Conservation (phyloP, 176 grass and related monocot species). For the Aegilops sharonensis region DNA sequence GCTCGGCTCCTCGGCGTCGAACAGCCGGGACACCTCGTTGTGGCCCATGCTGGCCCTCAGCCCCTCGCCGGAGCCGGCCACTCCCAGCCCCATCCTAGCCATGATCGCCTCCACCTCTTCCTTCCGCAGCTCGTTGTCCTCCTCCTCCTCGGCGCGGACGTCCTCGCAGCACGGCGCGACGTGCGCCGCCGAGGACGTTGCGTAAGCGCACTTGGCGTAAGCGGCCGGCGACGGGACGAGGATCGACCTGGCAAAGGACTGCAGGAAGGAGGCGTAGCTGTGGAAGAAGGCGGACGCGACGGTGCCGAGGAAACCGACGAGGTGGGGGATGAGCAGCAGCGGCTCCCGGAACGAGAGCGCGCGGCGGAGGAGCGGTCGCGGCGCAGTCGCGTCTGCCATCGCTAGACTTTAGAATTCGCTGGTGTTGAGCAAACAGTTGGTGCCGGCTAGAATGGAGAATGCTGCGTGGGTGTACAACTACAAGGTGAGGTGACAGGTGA, state of each 20-base stretch:
- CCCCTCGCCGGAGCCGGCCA: not conserved
- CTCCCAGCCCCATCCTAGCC: slow-evolving; percentile 21
- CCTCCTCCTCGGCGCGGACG: not conserved
- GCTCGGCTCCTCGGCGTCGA: slow-evolving; percentile 79
- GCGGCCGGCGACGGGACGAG: not conserved
- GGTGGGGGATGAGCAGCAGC: slow-evolving; percentile 32
- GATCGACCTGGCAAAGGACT: slow-evolving; percentile 30
- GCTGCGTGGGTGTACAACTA: too few relatives aligned
- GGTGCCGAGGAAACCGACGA: slow-evolving; percentile 28
- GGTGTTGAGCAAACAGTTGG: too few relatives aligned
- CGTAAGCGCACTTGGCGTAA: not conserved
- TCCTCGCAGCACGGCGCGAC: not conserved
- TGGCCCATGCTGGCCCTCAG: slow-evolving; percentile 16
- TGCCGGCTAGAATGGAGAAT: too few relatives aligned
- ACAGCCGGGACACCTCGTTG: slow-evolving; percentile 42
- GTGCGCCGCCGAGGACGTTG: not conserved
- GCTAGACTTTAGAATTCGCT: not conserved
- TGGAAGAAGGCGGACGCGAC: not conserved
- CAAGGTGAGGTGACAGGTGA: not conserved
- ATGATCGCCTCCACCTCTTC: slow-evolving; percentile 53
- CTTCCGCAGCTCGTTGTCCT: not conserved
- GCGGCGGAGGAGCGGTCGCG: slow-evolving; percentile 36
- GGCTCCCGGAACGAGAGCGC: slow-evolving; percentile 55
- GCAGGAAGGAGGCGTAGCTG: slow-evolving; percentile 33
- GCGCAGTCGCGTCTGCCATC: slow-evolving; percentile 20